Base-by-base conservation (phyloP, 2,329 filamentous ascomycete genomes). In the Paraconiothyrium sp. region DNA sequence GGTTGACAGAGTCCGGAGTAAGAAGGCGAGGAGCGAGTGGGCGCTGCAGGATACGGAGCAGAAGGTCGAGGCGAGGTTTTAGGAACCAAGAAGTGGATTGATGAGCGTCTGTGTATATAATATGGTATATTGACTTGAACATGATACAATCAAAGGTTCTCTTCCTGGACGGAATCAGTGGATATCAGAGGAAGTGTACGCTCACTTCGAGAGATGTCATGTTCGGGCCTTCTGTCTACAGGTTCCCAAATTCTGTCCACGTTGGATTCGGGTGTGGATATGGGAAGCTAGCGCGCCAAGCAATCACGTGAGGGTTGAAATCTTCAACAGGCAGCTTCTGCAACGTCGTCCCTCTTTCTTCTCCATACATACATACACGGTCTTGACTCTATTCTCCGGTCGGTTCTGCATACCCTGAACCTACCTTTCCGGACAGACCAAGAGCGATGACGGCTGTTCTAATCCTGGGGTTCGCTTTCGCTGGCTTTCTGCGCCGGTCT, bases 31-130 rank as follows among this genome's bases (percentile, higher is more conserved):
- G 62, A 85, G 83, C 49, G 88, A 88, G 22, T 97, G 90, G 89
- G 94, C 94, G 51, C 71, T 97, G 81, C 88, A 90, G 74, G 92
- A 96, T 75, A 89, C 86, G 6, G 82, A 89, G 79, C 82, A 88
- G 77, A 92, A 91, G 81, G 91, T 94, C n/a, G 83, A 90, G 78
- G 83, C 89, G 49, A 85, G 90, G 70, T 91, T 92, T 75, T 88
- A 56, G 54, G 11, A 8, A 24, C 9, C n/a, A 14, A 20, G 13
- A 20, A n/a, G 3, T 14, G 39, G 39, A 3, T 16, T 10, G 27
- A 30, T 30, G 27, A 39, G 37, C 5, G 11, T 6, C 13, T 39
- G 39, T n/a, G 39, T 16, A n/a, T 41, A 41, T 41, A 41, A 2
- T 41, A 41, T 7, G 7, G 34, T 35, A 37, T 4, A 4, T 30